Evolutionary conservation across 2,329 filamentous ascomycete genomes (phyloP).

Genomic region (Colletotrichum tropicicola): DNA sequence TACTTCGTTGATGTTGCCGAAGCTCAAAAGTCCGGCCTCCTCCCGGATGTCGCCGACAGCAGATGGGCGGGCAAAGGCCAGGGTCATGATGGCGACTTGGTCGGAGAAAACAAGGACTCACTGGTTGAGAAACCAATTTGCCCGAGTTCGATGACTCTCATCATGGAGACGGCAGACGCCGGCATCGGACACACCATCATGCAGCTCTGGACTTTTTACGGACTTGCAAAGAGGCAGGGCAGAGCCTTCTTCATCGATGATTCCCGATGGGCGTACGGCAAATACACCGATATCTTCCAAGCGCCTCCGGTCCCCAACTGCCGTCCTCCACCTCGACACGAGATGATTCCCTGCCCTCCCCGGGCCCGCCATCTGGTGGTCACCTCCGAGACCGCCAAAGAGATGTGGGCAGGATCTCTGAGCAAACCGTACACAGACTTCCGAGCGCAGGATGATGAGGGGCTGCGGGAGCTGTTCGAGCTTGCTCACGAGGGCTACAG

Average conservation of each 20-base stretch:
- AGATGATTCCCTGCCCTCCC: constrained; percentile 83
- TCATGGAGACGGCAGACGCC: constrained; percentile 77
- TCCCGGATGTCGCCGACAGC: constrained; percentile 53
- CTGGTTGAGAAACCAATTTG: constrained; percentile 66
- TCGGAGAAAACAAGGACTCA: constrained; percentile 56
- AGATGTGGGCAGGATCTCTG: constrained; percentile 69
- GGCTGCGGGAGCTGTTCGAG: constrained; percentile 70
- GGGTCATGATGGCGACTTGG: constrained; percentile 44
- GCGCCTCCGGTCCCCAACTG: constrained; percentile 73
- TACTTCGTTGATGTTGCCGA: constrained; percentile 80
- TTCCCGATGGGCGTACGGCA: constrained; percentile 82
- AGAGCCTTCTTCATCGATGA: constrained; percentile 88
- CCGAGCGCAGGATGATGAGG: constrained; percentile 37
- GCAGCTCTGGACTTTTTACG: constrained; percentile 85
- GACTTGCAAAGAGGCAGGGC: constrained; percentile 77
- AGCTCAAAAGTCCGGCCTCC: constrained; percentile 71
- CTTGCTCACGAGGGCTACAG: constrained; percentile 77
- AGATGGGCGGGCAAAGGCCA: constrained; percentile 25
- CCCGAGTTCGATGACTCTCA: constrained; percentile 77
- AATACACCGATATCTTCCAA: constrained; percentile 77
- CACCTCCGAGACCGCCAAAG: constrained; percentile 72
- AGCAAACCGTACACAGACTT: constrained; percentile 64
- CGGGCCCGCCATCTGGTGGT: constrained; percentile 79
- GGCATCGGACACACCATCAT: constrained; percentile 82
- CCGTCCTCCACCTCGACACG: constrained; percentile 74